Evolutionary conservation across 345 rosid genomes (phyloP).

Genomic region (Melastoma malabathricum): DNA sequence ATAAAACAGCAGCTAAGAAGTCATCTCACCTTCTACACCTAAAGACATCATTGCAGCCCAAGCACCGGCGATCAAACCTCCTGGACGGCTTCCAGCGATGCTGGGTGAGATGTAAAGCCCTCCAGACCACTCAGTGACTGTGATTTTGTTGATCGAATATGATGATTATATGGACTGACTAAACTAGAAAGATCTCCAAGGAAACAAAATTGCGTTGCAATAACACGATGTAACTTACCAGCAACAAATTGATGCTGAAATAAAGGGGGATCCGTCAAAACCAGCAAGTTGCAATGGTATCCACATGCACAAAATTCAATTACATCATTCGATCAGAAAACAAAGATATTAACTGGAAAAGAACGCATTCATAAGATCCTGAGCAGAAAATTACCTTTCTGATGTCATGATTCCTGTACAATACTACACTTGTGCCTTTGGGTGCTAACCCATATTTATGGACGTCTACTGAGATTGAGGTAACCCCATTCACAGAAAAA

Average conservation of each 20-base stretch:
- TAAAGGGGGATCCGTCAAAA: slow-evolving; percentile 15
- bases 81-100: slow-evolving; percentile 93
- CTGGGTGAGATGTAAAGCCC: slow-evolving; percentile 87
- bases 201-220: too few relatives aligned
- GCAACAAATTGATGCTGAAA: slow-evolving; percentile 94
- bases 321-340: background rate
- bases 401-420: slow-evolving; percentile 88
- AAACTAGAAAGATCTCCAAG: too few relatives aligned
- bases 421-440: slow-evolving; percentile 84
- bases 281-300: slow-evolving; percentile 6
- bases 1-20: too few relatives aligned
- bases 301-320: slow-evolving; percentile 15
- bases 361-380: background rate
- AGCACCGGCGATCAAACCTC: slow-evolving; percentile 80
- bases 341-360: background rate
- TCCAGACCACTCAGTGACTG: slow-evolving; percentile 63
- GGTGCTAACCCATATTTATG: slow-evolving; percentile 97
- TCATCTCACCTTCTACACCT: slow-evolving; percentile 53
- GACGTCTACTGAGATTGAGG: slow-evolving; percentile 81
- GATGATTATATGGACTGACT: too few relatives aligned
- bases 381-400: slow-evolving; percentile 48
- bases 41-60: slow-evolving; percentile 93
- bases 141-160: too few relatives aligned
- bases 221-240: slow-evolving; percentile 30
- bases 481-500: slow-evolving; percentile 77